Percentiles rank a stretch among this genome's conserved stretches.
phyloP scores from a whole-genome alignment of 2,329 filamentous ascomycete species.

The Clonostachys sp. region DNA sequence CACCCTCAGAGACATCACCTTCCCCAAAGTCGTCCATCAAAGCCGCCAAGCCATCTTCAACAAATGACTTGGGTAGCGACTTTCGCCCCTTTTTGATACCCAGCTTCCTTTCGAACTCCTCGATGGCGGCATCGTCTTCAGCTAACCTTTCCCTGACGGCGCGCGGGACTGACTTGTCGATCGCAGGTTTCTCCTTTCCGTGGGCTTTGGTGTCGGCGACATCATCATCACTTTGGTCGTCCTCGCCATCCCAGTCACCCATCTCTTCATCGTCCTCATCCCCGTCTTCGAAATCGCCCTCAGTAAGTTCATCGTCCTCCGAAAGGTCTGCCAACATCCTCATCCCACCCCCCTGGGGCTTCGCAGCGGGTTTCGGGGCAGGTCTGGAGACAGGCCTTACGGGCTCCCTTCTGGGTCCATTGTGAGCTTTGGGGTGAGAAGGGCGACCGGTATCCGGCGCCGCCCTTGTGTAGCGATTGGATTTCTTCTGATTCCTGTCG shows the following conservation, averaged over 20 bases:
- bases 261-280: conserved; percentile 16
- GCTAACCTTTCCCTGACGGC: conserved; percentile 59
- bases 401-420: not conserved
- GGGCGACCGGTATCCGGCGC: not conserved
- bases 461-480: conserved; percentile 21
- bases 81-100: conserved; percentile 76
- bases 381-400: no score
- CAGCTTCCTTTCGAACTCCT: conserved; percentile 79
- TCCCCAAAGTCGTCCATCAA: conserved; percentile 61
- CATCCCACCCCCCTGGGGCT: not conserved
- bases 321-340: not conserved
- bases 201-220: not conserved
- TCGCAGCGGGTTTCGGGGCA: not conserved
- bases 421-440: not conserved
- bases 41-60: conserved; percentile 78
- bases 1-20: conserved; percentile 21
- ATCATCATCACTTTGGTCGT: conserved; percentile 12
- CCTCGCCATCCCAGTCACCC: conserved; percentile 1
- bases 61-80: conserved; percentile 65
- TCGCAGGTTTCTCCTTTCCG: conserved; percentile 11
- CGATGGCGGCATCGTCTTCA: conserved; percentile 85
- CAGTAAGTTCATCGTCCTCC: conserved; percentile 1
- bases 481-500: conserved; percentile 58
- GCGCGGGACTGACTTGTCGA: conserved; percentile 21
- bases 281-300: conserved; percentile 5